Conservation (phyloP, 148 eudicot genomes). For the Arbutus unedo region DNA sequence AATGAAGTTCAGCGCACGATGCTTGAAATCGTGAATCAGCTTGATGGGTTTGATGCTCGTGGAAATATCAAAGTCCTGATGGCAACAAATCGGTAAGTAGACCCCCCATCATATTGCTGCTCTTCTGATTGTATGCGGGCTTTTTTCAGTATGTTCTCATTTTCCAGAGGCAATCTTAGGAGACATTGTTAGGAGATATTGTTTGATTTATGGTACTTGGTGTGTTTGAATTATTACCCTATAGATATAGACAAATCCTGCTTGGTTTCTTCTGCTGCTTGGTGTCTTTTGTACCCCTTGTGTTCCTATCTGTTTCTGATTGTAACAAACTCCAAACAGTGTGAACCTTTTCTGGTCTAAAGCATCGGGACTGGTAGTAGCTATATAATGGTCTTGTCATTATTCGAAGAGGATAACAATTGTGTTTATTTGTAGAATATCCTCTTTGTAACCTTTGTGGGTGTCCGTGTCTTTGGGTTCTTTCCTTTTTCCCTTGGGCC, state of each 20-base stretch:
- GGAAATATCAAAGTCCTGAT: constrained; percentile 94
- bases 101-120: background rate
- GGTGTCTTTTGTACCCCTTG: background rate
- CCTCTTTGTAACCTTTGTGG: background rate
- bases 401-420: background rate
- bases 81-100: constrained; percentile 84
- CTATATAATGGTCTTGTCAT: background rate
- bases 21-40: constrained; percentile 98
- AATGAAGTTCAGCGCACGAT: constrained; percentile 93
- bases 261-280: background rate
- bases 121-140: background rate
- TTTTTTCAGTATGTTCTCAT: background rate
- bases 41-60: constrained; percentile 95
- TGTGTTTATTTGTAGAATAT: background rate
- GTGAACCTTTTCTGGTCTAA: background rate
- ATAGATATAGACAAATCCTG: background rate
- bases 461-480: background rate
- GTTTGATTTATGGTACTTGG: background rate
- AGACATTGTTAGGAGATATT: background rate
- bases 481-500: background rate
- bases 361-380: background rate
- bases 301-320: background rate
- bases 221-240: background rate
- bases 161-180: background rate
- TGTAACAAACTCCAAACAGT: background rate